Evolutionary conservation across 2,329 filamentous ascomycete species (phyloP).

Genomic region (Xylariaceae sp.): DNA sequence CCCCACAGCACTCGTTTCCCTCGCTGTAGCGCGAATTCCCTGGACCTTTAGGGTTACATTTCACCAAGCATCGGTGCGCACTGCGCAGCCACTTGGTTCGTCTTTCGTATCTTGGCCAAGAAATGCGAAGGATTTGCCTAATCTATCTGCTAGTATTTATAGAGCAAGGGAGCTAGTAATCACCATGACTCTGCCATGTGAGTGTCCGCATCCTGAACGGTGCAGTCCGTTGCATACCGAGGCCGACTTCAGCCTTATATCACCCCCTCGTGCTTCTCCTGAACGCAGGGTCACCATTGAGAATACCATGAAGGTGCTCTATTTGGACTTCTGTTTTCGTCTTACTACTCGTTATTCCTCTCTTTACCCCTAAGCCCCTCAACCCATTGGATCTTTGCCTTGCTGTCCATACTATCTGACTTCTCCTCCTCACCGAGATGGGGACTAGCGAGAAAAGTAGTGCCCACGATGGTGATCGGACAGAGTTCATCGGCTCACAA

Average conservation of each 20-base stretch:
- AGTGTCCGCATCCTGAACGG: neutral
- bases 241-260: neutral
- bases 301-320: neutral
- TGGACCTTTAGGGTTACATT: too few relatives aligned
- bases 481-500: constrained; percentile 54
- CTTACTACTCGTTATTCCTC: neutral
- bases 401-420: neutral
- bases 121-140: too few relatives aligned
- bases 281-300: neutral
- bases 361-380: neutral
- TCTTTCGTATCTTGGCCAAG: too few relatives aligned
- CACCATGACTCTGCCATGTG: neutral
- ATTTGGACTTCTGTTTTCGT: neutral
- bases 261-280: too few relatives aligned
- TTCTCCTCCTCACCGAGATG: neutral
- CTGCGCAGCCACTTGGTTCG: too few relatives aligned
- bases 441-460: constrained; percentile 5
- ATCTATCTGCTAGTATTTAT: constrained; percentile 1
- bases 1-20: too few relatives aligned
- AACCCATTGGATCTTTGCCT: neutral
- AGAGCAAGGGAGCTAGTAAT: neutral
- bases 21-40: too few relatives aligned
- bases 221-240: neutral
- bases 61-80: too few relatives aligned
- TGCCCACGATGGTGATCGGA: constrained; percentile 26